A percentile compares a stretch with the other conserved stretches of the same genome.
These are phyloP conservation scores for Rhipidocladum racemiflorum DNA, from an alignment of 176 grass and related monocot genomes.

Conservation along the genomic window DNA sequence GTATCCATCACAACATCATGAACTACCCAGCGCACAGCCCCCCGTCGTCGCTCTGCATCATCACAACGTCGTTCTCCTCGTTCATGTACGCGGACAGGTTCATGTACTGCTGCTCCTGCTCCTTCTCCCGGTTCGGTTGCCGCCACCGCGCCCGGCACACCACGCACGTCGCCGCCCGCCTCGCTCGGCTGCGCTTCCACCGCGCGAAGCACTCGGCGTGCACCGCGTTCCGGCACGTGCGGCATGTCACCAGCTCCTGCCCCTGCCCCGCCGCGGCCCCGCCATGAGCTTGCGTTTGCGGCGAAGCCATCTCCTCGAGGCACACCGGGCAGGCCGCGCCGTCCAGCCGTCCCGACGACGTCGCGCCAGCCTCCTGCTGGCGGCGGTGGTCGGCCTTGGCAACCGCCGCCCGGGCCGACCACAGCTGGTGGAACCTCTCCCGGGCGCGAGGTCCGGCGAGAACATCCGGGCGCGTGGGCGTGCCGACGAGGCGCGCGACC, in stretches of 20 bases:
- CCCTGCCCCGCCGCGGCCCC: neutral
- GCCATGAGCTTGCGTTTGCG: neutral
- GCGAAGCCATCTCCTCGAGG: conserved; percentile 76
- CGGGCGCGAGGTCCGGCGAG: conserved; percentile 58
- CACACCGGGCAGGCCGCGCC: conserved; percentile 69
- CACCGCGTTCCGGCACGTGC: conserved; percentile 73
- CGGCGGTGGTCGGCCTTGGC: neutral
- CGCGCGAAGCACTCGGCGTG: conserved; percentile 80
- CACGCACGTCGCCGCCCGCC: conserved; percentile 77
- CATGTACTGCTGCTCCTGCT: conserved; percentile 50
- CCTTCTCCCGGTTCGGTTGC: conserved; percentile 37
- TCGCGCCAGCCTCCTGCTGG: neutral
- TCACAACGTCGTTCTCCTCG: conserved; percentile 34
- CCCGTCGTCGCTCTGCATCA: conserved; percentile 41
- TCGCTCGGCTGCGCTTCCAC: conserved; percentile 72
- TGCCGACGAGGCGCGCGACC: conserved; percentile 52
- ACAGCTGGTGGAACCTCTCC: conserved; percentile 58
- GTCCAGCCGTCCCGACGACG: conserved; percentile 21
- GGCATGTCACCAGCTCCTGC: conserved; percentile 49
- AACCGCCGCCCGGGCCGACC: conserved; percentile 2
- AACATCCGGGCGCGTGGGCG: conserved; percentile 50
- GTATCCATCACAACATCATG: neutral
- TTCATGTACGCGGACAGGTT: conserved; percentile 74
- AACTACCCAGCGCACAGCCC: conserved; percentile 24
- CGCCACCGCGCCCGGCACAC: conserved; percentile 89